These are phyloP conservation scores for Pseudopithomyces chartarum DNA, from an alignment of 2,329 filamentous ascomycete species.

Conservation along the genomic window DNA sequence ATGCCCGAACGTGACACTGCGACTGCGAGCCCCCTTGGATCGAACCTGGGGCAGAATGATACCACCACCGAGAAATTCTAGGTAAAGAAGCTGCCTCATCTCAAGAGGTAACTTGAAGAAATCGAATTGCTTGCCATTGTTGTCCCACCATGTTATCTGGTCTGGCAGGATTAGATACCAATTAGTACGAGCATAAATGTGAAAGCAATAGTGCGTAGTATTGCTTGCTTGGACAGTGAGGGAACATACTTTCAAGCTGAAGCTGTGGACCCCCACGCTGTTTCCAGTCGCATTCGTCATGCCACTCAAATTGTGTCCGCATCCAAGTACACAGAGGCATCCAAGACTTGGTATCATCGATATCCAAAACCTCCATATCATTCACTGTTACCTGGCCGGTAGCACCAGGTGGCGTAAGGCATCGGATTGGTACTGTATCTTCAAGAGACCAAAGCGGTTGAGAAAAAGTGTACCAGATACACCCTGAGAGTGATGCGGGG, in stretches of 20 bases:
- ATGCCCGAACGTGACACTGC: constrained; percentile 9
- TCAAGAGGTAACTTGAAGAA: constrained; percentile 19
- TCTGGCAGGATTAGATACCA: background rate
- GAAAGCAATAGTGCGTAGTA: too few relatives aligned
- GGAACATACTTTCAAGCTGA: constrained; percentile 11
- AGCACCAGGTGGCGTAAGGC: background rate
- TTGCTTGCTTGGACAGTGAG: too few relatives aligned
- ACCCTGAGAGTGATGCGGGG: background rate
- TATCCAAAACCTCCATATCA: constrained; percentile 1
- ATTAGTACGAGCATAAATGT: too few relatives aligned
- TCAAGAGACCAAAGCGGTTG: background rate
- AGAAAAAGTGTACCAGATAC: constrained; percentile 7
- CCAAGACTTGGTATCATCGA: constrained; percentile 1
- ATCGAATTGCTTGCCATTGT: constrained; percentile 15
- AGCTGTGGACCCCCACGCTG: constrained; percentile 1
- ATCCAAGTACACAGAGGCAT: constrained; percentile 14
- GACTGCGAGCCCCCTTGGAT: background rate
- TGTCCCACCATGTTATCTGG: constrained; percentile 19
- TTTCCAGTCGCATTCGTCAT: constrained; percentile 10
- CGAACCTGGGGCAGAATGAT: constrained; percentile 14
- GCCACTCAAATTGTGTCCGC: constrained; percentile 12
- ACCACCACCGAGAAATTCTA: constrained; percentile 13
- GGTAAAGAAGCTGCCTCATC: constrained; percentile 17
- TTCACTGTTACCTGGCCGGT: background rate
- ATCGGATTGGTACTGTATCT: constrained; percentile 1